These are phyloP conservation scores for Suhomyces maxii DNA, from an alignment of 1,139 yeast species.

Conservation along the genomic window DNA sequence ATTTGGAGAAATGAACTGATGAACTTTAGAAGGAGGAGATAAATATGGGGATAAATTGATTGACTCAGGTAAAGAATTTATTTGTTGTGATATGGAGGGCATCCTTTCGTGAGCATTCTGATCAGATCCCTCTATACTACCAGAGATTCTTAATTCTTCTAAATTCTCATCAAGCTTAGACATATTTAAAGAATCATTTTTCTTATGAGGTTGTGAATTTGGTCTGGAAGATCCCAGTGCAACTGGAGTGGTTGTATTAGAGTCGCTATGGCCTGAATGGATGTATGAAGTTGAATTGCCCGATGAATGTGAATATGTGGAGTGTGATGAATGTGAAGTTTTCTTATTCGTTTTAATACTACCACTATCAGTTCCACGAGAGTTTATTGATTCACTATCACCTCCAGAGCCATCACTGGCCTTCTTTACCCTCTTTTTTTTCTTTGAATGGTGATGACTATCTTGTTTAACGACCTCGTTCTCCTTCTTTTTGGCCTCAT, in stretches of 20 bases:
- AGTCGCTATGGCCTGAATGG: constrained; percentile 1
- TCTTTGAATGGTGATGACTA: constrained; percentile 6
- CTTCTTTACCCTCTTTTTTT: constrained; percentile 14
- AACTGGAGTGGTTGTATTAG: background rate
- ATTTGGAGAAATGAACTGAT: background rate
- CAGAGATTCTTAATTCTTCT: background rate
- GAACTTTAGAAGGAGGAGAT: background rate
- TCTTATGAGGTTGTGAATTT: background rate
- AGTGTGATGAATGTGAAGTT: constrained; percentile 6
- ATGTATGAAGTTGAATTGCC: background rate
- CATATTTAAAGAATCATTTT: constrained; percentile 1
- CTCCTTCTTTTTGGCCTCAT: constrained; percentile 14
- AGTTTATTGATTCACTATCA: constrained; percentile 4
- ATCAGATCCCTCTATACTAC: too few species aligned
- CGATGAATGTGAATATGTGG: constrained; percentile 4
- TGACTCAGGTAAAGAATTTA: background rate
- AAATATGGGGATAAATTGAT: background rate
- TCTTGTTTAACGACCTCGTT: constrained; percentile 2
- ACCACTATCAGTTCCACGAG: constrained; percentile 2
- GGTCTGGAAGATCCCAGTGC: background rate
- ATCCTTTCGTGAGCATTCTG: background rate
- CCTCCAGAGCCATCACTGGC: background rate
- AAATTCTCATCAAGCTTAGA: background rate
- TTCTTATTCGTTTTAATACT: constrained; percentile 4
- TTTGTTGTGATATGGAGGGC: background rate